Base-by-base conservation (phyloP, 306 rosid genomes). In the Acacia melanoxylon region DNA sequence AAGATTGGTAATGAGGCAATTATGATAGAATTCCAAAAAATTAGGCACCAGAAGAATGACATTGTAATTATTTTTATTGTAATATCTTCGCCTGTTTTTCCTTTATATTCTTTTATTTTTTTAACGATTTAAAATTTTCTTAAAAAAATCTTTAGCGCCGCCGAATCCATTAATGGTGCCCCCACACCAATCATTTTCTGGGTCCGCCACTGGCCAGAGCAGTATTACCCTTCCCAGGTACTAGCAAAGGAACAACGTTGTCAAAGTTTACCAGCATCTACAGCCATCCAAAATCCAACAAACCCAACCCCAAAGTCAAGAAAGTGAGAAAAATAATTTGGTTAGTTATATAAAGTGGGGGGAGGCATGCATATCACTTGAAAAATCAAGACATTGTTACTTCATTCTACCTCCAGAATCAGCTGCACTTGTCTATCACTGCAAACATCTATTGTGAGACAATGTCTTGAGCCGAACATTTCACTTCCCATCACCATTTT, bases 361-460 rank as follows among this genome's bases (percentile, higher is more conserved):
- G 74, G 10, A 11, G 20, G 24, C 59, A 41, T 80, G 78, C 27
- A 29, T 65, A 74, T 41, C 68, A 68, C 75, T 79, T 81, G 41
- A 49, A 80, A 51, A 48, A 78, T 61, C 58, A 75, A 10, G 77
- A 19, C 37, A 77, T 49, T 42, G 72, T 70, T 56, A 58, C 75
- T 74, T 46, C 80, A 49, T 49, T 71, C 51, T 85, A 93, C 98
- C 99, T 92, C 91, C 82, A 91, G 71, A 76, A 88, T 85, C 72
- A 95, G 94, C 78, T 88, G 90, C 86, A 84, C 89, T 85, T 95
- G 99, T 67, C 86, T 91, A 69, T 91, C 93, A 37, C 93, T 93
- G 86, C 94, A 95, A 85, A 93, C 93, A 87, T 95, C 97, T 78
- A 95, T 70, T 68, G 83, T 84, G 84, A 93, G 78, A 84, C 90